Percentiles rank a stretch among this genome's conserved stretches.
Conservation (phyloP, 1,284 basidiomycete species). For the Earliella scabrosa region DNA sequence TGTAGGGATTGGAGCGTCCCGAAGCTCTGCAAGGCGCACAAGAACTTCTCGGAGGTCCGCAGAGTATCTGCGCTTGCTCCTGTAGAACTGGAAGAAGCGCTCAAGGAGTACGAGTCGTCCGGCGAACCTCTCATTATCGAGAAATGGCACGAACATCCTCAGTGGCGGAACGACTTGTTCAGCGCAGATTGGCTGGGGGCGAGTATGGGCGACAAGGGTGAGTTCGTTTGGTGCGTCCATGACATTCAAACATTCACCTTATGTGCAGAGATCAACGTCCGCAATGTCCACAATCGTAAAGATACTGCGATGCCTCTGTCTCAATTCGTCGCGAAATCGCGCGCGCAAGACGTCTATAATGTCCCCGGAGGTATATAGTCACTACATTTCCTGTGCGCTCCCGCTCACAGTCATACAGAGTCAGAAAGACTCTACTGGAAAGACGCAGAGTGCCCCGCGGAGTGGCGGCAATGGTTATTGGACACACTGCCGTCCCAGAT, state of each 20-base stretch:
- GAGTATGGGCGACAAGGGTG: constrained; percentile 32
- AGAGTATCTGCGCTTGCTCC: constrained; percentile 42
- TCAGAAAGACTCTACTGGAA: constrained; percentile 70
- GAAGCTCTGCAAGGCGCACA: constrained; percentile 40
- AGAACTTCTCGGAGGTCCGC: constrained; percentile 45
- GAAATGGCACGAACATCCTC: constrained; percentile 52
- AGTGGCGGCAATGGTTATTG: constrained; percentile 66
- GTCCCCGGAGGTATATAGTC: constrained; percentile 27
- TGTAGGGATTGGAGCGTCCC: constrained; percentile 58
- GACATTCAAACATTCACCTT: not conserved
- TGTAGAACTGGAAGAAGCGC: constrained; percentile 25
- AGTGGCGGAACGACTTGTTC: constrained; percentile 61
- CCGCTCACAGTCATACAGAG: constrained; percentile 42
- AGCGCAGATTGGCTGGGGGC: constrained; percentile 53
- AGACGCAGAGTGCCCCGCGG: constrained; percentile 65
- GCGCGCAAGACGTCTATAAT: constrained; percentile 11
- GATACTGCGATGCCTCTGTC: constrained; percentile 32
- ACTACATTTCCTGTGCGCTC: not conserved
- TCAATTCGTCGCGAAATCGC: constrained; percentile 32
- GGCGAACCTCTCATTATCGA: constrained; percentile 67
- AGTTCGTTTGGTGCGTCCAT: not conserved
- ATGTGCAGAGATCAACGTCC: constrained; percentile 31
- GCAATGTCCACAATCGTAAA: constrained; percentile 33
- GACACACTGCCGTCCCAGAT: constrained; percentile 53
- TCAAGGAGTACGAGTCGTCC: constrained; percentile 49